Conservation (phyloP, 108 stramenopile genomes). For the Skeletonema menzelii region DNA sequence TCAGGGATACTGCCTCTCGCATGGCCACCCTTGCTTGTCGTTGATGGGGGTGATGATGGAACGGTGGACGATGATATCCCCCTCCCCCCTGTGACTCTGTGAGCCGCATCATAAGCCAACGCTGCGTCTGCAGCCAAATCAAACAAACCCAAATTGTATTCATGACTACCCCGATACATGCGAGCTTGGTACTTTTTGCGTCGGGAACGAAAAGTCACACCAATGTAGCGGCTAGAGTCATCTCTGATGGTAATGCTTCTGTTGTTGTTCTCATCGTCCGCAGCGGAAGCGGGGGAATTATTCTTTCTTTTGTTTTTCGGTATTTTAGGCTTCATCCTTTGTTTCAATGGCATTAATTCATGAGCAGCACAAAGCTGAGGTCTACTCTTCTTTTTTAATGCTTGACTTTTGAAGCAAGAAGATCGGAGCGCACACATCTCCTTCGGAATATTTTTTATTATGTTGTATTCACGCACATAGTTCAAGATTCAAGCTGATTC, state of each 20-base stretch:
- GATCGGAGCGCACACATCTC: too few relatives aligned
- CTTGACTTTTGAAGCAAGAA: too few relatives aligned
- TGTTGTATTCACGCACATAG: too few relatives aligned
- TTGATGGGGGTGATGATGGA: not conserved
- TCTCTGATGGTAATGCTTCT: not conserved
- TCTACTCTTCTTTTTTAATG: too few relatives aligned
- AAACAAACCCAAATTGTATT: slow-evolving; percentile 37
- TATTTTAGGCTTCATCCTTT: not conserved
- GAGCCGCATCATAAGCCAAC: slow-evolving; percentile 27
- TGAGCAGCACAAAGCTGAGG: too few relatives aligned
- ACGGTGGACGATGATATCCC: not conserved
- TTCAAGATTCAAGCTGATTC: too few relatives aligned
- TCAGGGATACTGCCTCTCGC: not conserved
- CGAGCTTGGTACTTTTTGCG: slow-evolving; percentile 31
- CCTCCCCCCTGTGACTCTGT: slow-evolving; percentile 8
- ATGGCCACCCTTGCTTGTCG: not conserved
- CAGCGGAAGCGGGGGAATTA: not conserved
- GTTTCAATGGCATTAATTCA: not conserved
- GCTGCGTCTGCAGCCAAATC: slow-evolving; percentile 36
- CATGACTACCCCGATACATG: slow-evolving; percentile 33
- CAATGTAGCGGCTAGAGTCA: slow-evolving; percentile 7
- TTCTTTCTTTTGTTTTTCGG: not conserved
- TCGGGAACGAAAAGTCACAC: slow-evolving; percentile 26
- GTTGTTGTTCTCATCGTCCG: not conserved
- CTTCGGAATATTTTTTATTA: too few relatives aligned